Evolutionary conservation across 2,329 filamentous ascomycete species (phyloP).

Genomic region (Rhinocladiella similis): DNA sequence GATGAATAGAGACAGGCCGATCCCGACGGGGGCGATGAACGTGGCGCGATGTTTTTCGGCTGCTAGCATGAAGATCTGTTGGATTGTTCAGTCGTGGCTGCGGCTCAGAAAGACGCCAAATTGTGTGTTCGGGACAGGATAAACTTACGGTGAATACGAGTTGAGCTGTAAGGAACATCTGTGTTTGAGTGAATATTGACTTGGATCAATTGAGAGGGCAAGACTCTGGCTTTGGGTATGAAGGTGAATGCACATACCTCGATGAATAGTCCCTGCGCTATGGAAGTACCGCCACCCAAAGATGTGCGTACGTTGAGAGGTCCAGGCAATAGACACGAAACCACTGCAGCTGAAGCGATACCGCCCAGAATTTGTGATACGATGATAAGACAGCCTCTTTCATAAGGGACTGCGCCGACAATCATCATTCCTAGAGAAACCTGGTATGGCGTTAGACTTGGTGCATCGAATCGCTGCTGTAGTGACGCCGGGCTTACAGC

Average conservation of each 20-base stretch:
- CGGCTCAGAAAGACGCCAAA: too few relatives aligned
- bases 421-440: constrained; percentile 1
- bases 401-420: constrained; percentile 33
- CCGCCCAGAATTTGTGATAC: constrained; percentile 41
- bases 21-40: constrained; percentile 68
- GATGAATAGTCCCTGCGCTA: constrained; percentile 62
- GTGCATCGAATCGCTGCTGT: too few relatives aligned
- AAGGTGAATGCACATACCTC: constrained; percentile 46
- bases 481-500: too few relatives aligned
- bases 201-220: constrained; percentile 27
- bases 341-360: constrained; percentile 61
- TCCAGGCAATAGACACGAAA: constrained; percentile 58
- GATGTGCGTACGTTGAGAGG: constrained; percentile 56
- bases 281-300: constrained; percentile 52
- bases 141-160: constrained; percentile 53
- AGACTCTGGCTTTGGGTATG: too few relatives aligned
- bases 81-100: too few relatives aligned
- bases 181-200: neutral
- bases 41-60: constrained; percentile 72
- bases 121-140: too few relatives aligned
- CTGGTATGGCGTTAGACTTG: constrained; percentile 55
- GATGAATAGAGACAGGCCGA: constrained; percentile 70
- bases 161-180: constrained; percentile 65
- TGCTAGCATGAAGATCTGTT: constrained; percentile 63
- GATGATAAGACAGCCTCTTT: constrained; percentile 55